These are phyloP conservation scores for Yamadazyma sp. DNA, from an alignment of 1,139 yeast species.

Conservation along the genomic window DNA sequence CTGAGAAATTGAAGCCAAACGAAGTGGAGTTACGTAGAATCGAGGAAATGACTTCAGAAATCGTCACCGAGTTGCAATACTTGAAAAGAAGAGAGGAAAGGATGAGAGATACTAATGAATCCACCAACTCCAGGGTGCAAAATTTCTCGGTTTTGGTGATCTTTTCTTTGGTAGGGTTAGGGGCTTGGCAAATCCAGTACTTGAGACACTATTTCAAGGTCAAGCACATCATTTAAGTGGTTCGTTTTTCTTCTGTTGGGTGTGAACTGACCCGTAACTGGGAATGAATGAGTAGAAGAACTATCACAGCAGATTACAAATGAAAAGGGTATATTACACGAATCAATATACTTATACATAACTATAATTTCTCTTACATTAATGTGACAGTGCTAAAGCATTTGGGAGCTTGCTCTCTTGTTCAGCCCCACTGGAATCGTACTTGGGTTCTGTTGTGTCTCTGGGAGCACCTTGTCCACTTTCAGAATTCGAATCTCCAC, in stretches of 20 bases:
- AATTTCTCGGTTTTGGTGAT: slow-evolving; percentile 75
- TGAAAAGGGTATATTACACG: too few relatives aligned
- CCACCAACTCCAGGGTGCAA: slow-evolving; percentile 84
- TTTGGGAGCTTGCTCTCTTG: too few relatives aligned
- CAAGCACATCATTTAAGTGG: slow-evolving; percentile 75
- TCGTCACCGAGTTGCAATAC: slow-evolving; percentile 75
- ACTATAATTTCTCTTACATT: too few relatives aligned
- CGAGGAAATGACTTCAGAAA: slow-evolving; percentile 81
- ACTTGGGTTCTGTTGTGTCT: not conserved
- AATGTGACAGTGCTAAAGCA: too few relatives aligned
- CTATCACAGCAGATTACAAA: too few relatives aligned
- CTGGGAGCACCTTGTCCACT: not conserved
- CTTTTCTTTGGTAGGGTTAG: slow-evolving; percentile 69
- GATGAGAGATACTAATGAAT: slow-evolving; percentile 94
- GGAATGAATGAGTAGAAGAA: too few relatives aligned
- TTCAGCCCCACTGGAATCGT: too few relatives aligned
- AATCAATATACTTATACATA: too few relatives aligned
- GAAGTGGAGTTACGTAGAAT: slow-evolving; percentile 86
- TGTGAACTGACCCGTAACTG: too few relatives aligned
- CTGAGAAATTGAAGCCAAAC: slow-evolving; percentile 88
- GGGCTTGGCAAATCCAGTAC: slow-evolving; percentile 89
- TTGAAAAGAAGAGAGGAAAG: slow-evolving; percentile 85
- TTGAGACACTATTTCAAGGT: slow-evolving; percentile 91
- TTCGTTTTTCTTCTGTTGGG: too few relatives aligned
- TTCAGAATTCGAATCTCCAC: not conserved